Evolutionary conservation across 2,329 filamentous ascomycete genomes (phyloP).

Genomic region (Xylaria sp.): DNA sequence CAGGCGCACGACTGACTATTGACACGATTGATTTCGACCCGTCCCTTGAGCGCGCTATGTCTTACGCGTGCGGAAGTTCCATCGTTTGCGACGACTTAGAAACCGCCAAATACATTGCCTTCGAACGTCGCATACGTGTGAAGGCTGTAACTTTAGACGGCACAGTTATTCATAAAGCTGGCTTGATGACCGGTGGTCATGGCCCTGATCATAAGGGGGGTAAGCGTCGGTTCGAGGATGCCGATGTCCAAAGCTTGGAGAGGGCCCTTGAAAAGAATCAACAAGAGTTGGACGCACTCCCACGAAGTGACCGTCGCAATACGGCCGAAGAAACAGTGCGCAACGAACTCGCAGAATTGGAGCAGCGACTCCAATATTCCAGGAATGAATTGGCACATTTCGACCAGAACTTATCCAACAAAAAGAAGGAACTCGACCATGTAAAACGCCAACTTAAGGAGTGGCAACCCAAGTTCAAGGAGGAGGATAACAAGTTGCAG

Average conservation of each 20-base stretch:
- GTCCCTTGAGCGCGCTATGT: slow-evolving; percentile 89
- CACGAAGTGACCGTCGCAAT: slow-evolving; percentile 79
- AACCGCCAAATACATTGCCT: slow-evolving; percentile 90
- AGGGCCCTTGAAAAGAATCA: slow-evolving; percentile 79
- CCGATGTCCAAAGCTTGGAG: slow-evolving; percentile 86
- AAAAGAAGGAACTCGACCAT: slow-evolving; percentile 82
- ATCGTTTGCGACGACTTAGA: slow-evolving; percentile 91
- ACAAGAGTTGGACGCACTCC: slow-evolving; percentile 81
- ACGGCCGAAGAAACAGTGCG: slow-evolving; percentile 84
- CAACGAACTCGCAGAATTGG: slow-evolving; percentile 81
- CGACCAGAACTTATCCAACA: slow-evolving; percentile 84
- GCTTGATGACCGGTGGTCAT: slow-evolving; percentile 95
- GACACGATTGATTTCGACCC: slow-evolving; percentile 96
- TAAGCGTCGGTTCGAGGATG: slow-evolving; percentile 87
- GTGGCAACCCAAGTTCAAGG: slow-evolving; percentile 79
- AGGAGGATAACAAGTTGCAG: slow-evolving; percentile 76
- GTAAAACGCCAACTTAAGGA: slow-evolving; percentile 79
- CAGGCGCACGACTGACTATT: slow-evolving; percentile 87
- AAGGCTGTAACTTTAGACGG: slow-evolving; percentile 96
- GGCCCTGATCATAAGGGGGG: slow-evolving; percentile 78
- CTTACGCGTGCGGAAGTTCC: slow-evolving; percentile 92
- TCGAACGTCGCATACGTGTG: slow-evolving; percentile 83
- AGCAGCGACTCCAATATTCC: slow-evolving; percentile 77
- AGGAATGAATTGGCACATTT: slow-evolving; percentile 82
- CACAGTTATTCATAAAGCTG: slow-evolving; percentile 96